Conservation (phyloP, 805 yeast species). For the Starmerella bombicola region DNA sequence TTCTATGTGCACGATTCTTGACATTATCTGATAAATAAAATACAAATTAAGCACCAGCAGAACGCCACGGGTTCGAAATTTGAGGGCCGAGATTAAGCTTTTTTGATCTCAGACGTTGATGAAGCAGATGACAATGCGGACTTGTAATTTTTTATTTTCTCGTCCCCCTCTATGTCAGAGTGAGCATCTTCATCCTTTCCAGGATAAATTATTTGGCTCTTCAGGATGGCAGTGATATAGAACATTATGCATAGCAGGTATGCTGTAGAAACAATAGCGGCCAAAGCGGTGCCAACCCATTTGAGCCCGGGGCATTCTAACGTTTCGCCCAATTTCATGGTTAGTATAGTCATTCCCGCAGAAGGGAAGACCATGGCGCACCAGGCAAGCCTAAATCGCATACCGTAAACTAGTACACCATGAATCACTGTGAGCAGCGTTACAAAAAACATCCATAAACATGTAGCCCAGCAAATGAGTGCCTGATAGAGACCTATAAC, state of each 20-base stretch:
- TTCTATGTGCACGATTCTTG: no score
- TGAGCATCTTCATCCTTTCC: constrained; percentile 2
- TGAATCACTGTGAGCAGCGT: not conserved
- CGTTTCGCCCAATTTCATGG: constrained; percentile 1
- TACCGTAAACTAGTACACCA: not conserved
- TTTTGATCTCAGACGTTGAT: no score
- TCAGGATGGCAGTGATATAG: not conserved
- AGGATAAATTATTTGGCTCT: not conserved
- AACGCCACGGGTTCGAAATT: no score
- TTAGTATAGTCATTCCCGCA: constrained; percentile 4
- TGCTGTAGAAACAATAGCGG: not conserved
- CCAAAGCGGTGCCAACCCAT: not conserved
- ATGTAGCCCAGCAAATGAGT: constrained; percentile 2
- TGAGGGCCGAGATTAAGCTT: no score
- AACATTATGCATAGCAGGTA: not conserved
- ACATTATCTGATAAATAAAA: no score
- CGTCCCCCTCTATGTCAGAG: no score
- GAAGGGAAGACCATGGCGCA: constrained; percentile 7
- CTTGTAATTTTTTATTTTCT: no score
- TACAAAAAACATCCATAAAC: constrained; percentile 3
- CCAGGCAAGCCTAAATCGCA: constrained; percentile 6
- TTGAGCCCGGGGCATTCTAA: not conserved
- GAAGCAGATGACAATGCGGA: no score
- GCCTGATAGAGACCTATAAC: constrained; percentile 1
- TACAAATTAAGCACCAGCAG: no score